phyloP scores from a whole-genome alignment of 2,329 filamentous ascomycete species.

The Talaromyces sp. region DNA sequence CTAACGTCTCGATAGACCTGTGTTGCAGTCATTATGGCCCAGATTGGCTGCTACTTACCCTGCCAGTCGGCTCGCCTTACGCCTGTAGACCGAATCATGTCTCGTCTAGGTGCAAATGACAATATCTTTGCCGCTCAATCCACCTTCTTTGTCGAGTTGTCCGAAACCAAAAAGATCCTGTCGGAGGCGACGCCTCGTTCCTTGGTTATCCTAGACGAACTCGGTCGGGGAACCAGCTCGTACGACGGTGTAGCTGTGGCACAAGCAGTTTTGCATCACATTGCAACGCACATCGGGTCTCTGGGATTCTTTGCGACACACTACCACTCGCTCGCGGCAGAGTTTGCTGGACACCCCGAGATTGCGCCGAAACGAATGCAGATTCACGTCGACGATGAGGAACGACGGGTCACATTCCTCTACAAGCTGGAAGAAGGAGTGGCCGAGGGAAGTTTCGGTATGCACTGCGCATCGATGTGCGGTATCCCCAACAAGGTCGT shows the following conservation, averaged over 20 bases:
- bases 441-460: constrained; percentile 93
- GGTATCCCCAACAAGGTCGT: constrained; percentile 82
- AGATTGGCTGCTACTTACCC: constrained; percentile 90
- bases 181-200: constrained; percentile 89
- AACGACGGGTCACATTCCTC: constrained; percentile 87
- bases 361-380: constrained; percentile 84
- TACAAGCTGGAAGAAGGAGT: constrained; percentile 93
- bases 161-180: constrained; percentile 96
- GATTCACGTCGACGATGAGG: constrained; percentile 81
- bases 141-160: constrained; percentile 96
- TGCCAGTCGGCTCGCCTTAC: constrained; percentile 77
- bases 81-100: constrained; percentile 97
- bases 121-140: constrained; percentile 98
- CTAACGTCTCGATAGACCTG: constrained; percentile 61
- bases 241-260: constrained; percentile 97
- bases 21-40: constrained; percentile 93
- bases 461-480: constrained; percentile 99
- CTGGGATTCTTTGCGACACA: constrained; percentile 97
- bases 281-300: constrained; percentile 88
- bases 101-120: constrained; percentile 91
- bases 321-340: constrained; percentile 87
- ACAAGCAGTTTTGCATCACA: constrained; percentile 93
- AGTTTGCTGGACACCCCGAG: constrained; percentile 86
- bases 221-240: constrained; percentile 88
- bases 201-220: constrained; percentile 92